Base-by-base conservation (phyloP, 176 grass and related monocot species). In the Elymus sibiricus region DNA sequence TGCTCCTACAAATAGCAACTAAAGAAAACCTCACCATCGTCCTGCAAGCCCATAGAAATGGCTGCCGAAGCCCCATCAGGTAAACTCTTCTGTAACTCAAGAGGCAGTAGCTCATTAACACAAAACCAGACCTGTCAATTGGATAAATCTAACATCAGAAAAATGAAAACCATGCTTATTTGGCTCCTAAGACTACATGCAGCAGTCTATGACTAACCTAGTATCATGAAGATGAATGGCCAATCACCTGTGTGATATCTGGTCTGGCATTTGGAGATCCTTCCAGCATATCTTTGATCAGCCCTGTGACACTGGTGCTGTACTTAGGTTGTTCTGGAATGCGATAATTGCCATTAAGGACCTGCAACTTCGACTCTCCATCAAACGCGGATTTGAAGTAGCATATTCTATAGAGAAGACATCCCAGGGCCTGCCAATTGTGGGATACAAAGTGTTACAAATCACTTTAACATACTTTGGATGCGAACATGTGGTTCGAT, bases 301-400 rank as follows among this genome's bases (percentile, higher is more conserved):
- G 70, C 46, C 70, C 79, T 9, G 62, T 92, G 66, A 97, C 49
- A 25, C 72, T 76, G 7, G 40, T 40, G 38, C 83, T 87, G 58
- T 94, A 97, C 81, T 90, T 92, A 5, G 94, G 92, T 83, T 92
- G 82, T 64, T 94, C 94, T 42, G 88, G 92, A 68, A 97, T 94
- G 44, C 81, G 87, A 85, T 97, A 97, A 79, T 97, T 97, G 58
- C 94, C 92, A 84, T 97, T 97, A 32, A 97, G 88, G 53, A 97
- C 86, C 78, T 97, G 94, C 78, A 97, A 82, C 90, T 97, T 94
- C 82, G 94, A 97, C 79, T 97, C 92, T 66, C 94, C 94, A 67
- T 97, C 94, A 87, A 97, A 97, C 79, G 94, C 92, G 22, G 85
- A 92, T 88, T 94, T 97, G 64, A 94, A 85, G 74, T 94, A 97